Evolutionary conservation across 768 basidiomycete genomes (phyloP).

Genomic region (Pleurotus platypus): DNA sequence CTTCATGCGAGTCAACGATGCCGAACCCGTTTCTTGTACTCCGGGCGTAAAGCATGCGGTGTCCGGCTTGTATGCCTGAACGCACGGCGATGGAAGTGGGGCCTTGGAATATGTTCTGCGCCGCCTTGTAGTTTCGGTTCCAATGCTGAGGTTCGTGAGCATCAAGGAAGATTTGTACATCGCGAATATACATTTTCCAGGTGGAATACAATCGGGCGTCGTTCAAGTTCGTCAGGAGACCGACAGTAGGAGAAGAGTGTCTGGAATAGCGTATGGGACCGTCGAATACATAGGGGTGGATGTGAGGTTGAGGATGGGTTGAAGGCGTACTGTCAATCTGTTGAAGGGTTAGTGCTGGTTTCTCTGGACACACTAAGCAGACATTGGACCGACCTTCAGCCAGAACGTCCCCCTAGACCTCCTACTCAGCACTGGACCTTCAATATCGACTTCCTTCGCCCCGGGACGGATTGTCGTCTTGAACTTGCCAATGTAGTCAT

Average conservation of each 20-base stretch:
- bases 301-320: slow-evolving; percentile 28
- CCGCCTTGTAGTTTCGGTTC: slow-evolving; percentile 66
- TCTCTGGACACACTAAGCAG: too few relatives aligned
- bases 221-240: slow-evolving; percentile 57
- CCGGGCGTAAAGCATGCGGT: slow-evolving; percentile 72
- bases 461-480: slow-evolving; percentile 50
- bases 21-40: slow-evolving; percentile 62
- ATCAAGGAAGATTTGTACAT: slow-evolving; percentile 55
- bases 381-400: slow-evolving; percentile 49
- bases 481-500: slow-evolving; percentile 66
- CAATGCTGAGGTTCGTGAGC: slow-evolving; percentile 54
- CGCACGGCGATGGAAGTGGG: slow-evolving; percentile 62
- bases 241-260: slow-evolving; percentile 70
- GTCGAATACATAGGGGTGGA: slow-evolving; percentile 62
- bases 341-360: background rate
- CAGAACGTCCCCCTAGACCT: slow-evolving; percentile 60
- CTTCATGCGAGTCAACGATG: slow-evolving; percentile 43
- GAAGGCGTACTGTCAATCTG: slow-evolving; percentile 59
- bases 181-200: slow-evolving; percentile 72
- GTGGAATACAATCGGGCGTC: slow-evolving; percentile 69
- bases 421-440: slow-evolving; percentile 41
- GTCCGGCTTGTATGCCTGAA: slow-evolving; percentile 66
- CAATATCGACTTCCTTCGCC: slow-evolving; percentile 61
- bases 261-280: slow-evolving; percentile 71
- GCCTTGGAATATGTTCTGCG: slow-evolving; percentile 68